Evolutionary conservation across 139 green algal species (phyloP).

Genomic region (Eudorina sp.): DNA sequence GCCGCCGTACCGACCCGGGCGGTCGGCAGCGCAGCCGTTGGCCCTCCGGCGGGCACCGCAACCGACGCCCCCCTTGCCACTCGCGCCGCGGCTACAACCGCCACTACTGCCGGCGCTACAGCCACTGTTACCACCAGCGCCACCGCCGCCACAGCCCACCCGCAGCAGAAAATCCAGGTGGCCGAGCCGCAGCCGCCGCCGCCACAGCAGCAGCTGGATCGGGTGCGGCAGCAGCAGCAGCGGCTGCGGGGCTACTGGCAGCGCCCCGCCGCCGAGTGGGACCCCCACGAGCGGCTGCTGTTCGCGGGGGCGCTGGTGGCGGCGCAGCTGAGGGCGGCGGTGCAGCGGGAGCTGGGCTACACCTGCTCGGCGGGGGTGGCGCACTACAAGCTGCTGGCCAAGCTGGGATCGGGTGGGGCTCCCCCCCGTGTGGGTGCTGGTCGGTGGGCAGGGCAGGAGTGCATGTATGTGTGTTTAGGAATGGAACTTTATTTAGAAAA

Average conservation of each 20-base stretch:
- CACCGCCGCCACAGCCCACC: background rate
- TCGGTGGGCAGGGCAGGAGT: background rate
- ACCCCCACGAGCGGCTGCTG: conserved; percentile 72
- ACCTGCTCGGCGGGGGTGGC: conserved; percentile 80
- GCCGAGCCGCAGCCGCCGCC: background rate
- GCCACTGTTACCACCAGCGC: background rate
- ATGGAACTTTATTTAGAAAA: too few species aligned
- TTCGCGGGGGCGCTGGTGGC: conserved; percentile 72
- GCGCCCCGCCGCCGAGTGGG: conserved; percentile 63
- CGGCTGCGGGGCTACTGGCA: conserved; percentile 68
- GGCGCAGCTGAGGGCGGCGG: conserved; percentile 70
- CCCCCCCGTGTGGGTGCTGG: conserved; percentile 7
- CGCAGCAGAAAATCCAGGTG: background rate
- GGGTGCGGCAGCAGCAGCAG: background rate
- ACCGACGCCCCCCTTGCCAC: background rate
- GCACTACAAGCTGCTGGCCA: conserved; percentile 91
- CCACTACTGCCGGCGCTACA: background rate
- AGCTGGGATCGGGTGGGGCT: conserved; percentile 78
- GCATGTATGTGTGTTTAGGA: too few species aligned
- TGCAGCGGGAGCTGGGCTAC: conserved; percentile 80
- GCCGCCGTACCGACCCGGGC: too few species aligned
- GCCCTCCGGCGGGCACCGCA: too few species aligned
- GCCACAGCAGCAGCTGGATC: background rate
- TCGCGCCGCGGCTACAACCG: background rate
- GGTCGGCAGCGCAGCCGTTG: too few species aligned